Evolutionary conservation across 2,329 filamentous ascomycete species (phyloP), one percentile per base, ranked within the genome.

Genomic region (Paecilomyces formosus): DNA sequence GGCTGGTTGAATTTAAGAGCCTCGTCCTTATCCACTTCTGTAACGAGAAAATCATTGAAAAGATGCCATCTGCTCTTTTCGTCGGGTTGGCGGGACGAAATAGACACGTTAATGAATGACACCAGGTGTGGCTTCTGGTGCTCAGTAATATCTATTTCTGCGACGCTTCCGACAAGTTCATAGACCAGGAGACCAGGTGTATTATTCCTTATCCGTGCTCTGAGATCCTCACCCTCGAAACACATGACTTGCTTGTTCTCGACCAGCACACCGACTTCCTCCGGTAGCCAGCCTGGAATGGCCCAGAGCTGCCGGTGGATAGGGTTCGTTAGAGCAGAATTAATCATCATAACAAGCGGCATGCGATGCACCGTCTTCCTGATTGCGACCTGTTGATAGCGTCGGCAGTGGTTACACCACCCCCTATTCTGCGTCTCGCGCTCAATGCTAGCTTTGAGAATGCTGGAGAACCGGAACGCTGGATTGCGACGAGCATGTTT

Each of bases 1-100:
- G 86, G 83, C 3, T 91, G 85, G 61, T 93, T 92, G 73, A 97
- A 99, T 24, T 88, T 86, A 18, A 97, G 79, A 0, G 93, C 95
- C 70, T 99, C 93, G 61, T 92, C 87, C 28, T 85, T 83, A 31
- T 87, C 85, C 15, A 96, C 85, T 9, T 88, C 86, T 12, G 89
- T 85, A 22, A 99, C 95, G 35, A 96, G 77, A 68, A 99, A 99
- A 74, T 99, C 94, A 66, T 99, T 99, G 78, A 99, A 97, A 1
- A 99, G 76, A 74, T 97, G 91, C 95, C 95, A 99, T 65, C 88
- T 87, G 67, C 85, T 88, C 62, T 85, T 82, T 3, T 78, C 78
- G 0, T 85, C 81, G 0, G 82, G 72, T 31, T 73, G 63, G 6
- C 67, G 66, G 24, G 71, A 69, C 9, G 73, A 78, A 4, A 78